Conservation (phyloP, 345 rosid genomes). For the Ceriops zippeliana region DNA sequence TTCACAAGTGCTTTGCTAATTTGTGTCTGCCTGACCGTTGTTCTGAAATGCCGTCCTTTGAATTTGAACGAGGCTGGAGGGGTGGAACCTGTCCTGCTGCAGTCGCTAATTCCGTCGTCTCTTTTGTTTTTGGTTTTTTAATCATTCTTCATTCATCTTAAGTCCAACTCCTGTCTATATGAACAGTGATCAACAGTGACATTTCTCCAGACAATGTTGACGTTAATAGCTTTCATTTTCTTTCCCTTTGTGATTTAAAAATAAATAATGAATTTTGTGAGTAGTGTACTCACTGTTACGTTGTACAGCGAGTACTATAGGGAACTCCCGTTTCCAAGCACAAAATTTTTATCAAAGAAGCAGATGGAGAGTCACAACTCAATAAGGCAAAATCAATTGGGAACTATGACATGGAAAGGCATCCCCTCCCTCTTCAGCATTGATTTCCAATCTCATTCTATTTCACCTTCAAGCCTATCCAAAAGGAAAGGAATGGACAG, state of each 20-base stretch:
- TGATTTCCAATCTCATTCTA: no score
- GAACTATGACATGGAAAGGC: constrained; percentile 9
- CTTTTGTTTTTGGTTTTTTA: neutral
- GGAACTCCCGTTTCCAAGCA: neutral
- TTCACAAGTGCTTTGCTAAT: constrained; percentile 19
- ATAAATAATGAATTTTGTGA: no score
- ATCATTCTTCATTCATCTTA: neutral
- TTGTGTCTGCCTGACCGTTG: constrained; percentile 7
- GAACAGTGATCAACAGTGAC: neutral
- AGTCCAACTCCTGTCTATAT: neutral
- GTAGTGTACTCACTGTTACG: no score
- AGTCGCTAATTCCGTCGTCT: neutral
- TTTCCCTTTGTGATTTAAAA: neutral
- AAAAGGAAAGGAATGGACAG: no score
- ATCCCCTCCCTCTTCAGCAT: no score
- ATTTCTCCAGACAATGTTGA: no score
- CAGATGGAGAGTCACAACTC: neutral
- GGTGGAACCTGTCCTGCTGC: neutral
- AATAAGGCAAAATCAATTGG: constrained; percentile 17
- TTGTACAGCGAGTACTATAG: no score
- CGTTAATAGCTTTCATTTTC: constrained; percentile 1
- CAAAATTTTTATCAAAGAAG: no score
- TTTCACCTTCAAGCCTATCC: no score
- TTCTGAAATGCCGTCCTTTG: neutral
- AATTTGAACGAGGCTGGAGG: neutral